Evolutionary conservation across 306 rosid species (phyloP).

Genomic region (Boehmeria nivea): DNA sequence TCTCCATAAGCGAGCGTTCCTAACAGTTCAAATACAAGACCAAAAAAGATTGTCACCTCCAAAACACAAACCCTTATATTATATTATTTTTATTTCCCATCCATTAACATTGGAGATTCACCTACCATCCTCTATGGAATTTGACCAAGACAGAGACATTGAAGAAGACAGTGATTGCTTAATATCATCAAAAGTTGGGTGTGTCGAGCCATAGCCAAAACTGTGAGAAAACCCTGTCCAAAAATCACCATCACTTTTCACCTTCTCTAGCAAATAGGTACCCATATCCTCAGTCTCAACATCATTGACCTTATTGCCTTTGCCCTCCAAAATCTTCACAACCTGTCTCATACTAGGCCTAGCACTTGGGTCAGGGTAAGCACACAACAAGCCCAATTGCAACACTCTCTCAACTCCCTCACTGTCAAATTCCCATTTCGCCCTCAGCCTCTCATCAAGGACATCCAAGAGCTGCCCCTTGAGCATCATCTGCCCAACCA

Average conservation of each 20-base stretch:
- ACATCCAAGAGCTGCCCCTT: constrained; percentile 43
- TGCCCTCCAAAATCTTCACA: constrained; percentile 61
- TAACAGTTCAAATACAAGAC: constrained; percentile 4
- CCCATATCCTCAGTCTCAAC: constrained; percentile 44
- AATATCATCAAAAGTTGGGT: constrained; percentile 70
- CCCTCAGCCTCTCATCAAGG: constrained; percentile 51
- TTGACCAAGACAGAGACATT: constrained; percentile 51
- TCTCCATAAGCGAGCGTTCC: constrained; percentile 7
- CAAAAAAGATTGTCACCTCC: constrained; percentile 2
- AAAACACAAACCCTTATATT: too few species aligned
- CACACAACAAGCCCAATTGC: constrained; percentile 77
- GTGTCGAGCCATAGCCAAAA: constrained; percentile 27
- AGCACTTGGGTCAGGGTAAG: constrained; percentile 51
- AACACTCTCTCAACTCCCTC: constrained; percentile 52
- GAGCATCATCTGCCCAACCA: constrained; percentile 45
- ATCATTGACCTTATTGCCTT: constrained; percentile 32
- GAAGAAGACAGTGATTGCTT: constrained; percentile 36
- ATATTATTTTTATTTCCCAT: not conserved
- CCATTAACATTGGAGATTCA: constrained; percentile 26
- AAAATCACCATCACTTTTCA: constrained; percentile 37
- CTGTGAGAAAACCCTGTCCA: constrained; percentile 34
- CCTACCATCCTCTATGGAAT: constrained; percentile 36
- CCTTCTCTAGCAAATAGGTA: constrained; percentile 38
- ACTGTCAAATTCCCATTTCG: constrained; percentile 30
- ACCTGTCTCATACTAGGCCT: constrained; percentile 82